A percentile compares a stretch with the other conserved stretches of the same genome.
Conservation (phyloP, 2,329 filamentous ascomycete species). For the Sporothrix pseudoabietina region DNA sequence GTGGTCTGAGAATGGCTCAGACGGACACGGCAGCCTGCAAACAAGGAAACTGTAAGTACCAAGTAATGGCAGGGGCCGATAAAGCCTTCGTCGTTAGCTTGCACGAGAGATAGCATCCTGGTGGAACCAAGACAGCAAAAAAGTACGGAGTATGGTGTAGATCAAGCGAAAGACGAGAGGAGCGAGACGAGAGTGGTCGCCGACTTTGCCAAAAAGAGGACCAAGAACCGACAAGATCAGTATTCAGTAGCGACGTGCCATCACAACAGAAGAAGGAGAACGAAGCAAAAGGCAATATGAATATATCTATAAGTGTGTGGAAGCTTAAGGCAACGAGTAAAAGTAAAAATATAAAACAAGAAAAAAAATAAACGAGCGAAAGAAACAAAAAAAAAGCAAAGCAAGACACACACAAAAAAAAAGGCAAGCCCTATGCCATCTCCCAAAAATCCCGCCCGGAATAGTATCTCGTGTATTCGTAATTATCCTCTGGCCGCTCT, state of each 20-base stretch:
- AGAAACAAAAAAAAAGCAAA: not conserved
- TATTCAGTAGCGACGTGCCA: not conserved
- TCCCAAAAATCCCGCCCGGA: conserved; percentile 23
- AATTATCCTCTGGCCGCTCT: not conserved
- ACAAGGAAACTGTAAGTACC: not conserved
- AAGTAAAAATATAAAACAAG: conserved; percentile 11
- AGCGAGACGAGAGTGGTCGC: no score
- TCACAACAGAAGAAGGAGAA: not conserved
- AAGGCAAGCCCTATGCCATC: conserved; percentile 4
- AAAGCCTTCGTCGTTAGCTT: not conserved
- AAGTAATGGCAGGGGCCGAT: not conserved
- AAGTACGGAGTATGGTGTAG: no score
- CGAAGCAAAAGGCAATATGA: not conserved
- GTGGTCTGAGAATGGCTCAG: not conserved
- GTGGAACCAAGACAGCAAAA: not conserved
- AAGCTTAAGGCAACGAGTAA: not conserved
- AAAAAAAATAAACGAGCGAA: not conserved
- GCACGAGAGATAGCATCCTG: not conserved
- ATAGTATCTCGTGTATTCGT: conserved; percentile 25
- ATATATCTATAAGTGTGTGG: conserved; percentile 17
- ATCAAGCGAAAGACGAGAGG: not conserved
- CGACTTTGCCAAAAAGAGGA: not conserved
- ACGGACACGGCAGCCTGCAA: not conserved
- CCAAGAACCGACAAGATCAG: not conserved
- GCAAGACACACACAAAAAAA: not conserved